Percentiles rank a stretch among this genome's conserved stretches.
Conservation (phyloP, 2,329 filamentous ascomycete genomes). For the Aspergillus pseudoviridinutans region DNA sequence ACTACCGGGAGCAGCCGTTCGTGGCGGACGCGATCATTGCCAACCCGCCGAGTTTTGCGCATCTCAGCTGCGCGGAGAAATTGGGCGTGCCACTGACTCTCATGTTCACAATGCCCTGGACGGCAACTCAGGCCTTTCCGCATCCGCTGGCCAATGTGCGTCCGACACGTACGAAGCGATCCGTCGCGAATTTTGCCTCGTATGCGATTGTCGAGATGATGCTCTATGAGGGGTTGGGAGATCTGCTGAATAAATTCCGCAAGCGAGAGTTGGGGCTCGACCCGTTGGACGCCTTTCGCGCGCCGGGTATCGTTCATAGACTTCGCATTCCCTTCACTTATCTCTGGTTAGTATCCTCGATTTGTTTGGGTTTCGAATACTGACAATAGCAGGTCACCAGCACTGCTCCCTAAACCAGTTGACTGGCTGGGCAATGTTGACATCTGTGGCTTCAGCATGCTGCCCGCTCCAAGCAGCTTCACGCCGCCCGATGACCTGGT, state of each 20-base stretch:
- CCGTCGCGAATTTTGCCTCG: conserved; percentile 76
- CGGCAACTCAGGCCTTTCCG: conserved; percentile 77
- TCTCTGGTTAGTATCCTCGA: conserved; percentile 59
- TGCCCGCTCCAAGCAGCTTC: conserved; percentile 64
- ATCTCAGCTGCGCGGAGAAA: conserved; percentile 75
- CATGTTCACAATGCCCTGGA: conserved; percentile 97
- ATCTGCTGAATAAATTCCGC: conserved; percentile 85
- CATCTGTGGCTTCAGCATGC: conserved; percentile 73
- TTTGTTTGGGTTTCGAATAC: neutral
- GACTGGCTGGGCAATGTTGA: conserved; percentile 72
- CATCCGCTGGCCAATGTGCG: conserved; percentile 83
- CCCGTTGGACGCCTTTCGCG: conserved; percentile 74
- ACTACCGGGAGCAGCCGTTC: conserved; percentile 59
- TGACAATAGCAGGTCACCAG: conserved; percentile 54
- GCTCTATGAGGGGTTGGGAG: conserved; percentile 88
- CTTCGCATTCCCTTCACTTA: conserved; percentile 82
- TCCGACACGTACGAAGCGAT: conserved; percentile 68
- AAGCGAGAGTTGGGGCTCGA: conserved; percentile 71
- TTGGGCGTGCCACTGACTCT: conserved; percentile 73
- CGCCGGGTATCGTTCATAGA: conserved; percentile 71
- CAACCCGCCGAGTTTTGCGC: conserved; percentile 74
- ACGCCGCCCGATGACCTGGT: conserved; percentile 62
- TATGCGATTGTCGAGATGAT: conserved; percentile 86
- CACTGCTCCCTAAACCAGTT: conserved; percentile 71
- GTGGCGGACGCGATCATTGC: conserved; percentile 86